Percentiles rank a stretch among this genome's conserved stretches.
phyloP scores from a whole-genome alignment of 768 basidiomycete genomes.

The Scleroderma bovista region DNA sequence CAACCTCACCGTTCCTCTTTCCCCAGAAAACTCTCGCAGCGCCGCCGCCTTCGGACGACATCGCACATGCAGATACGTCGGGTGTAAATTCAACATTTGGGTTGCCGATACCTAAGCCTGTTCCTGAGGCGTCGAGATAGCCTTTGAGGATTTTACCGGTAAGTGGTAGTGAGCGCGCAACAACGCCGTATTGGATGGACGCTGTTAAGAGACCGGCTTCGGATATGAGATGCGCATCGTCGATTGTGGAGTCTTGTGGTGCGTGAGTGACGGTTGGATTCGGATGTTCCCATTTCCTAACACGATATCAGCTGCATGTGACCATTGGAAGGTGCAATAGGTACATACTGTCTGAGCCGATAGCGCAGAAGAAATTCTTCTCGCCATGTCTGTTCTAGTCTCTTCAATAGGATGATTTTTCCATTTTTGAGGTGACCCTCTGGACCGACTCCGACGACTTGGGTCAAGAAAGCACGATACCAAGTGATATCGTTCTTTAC shows the following conservation, averaged over 20 bases:
- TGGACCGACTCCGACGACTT: constrained; percentile 61
- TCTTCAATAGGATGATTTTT: constrained; percentile 47
- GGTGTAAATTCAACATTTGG: constrained; percentile 73
- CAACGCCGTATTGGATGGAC: constrained; percentile 62
- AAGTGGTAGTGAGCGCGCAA: constrained; percentile 67
- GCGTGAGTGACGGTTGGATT: constrained; percentile 55
- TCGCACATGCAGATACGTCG: constrained; percentile 52
- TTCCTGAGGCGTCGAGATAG: constrained; percentile 59
- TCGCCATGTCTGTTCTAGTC: constrained; percentile 59
- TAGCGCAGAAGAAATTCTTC: constrained; percentile 61
- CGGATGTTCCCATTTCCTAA: constrained; percentile 68
- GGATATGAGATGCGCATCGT: constrained; percentile 56
- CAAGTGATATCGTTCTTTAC: constrained; percentile 76
- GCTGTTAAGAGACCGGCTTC: constrained; percentile 51
- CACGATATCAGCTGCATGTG: constrained; percentile 1
- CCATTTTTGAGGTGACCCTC: constrained; percentile 49
- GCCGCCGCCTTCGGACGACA: constrained; percentile 52
- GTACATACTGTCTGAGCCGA: constrained; percentile 46
- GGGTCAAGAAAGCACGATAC: constrained; percentile 66
- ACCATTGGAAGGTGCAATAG: neutral
- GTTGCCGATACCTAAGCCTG: constrained; percentile 59
- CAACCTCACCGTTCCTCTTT: constrained; percentile 60
- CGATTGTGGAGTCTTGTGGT: constrained; percentile 56
- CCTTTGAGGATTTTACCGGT: constrained; percentile 67
- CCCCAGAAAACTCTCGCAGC: constrained; percentile 74